These are phyloP conservation scores for Boletus smithii DNA, from an alignment of 1,284 basidiomycete species.

Conservation along the genomic window DNA sequence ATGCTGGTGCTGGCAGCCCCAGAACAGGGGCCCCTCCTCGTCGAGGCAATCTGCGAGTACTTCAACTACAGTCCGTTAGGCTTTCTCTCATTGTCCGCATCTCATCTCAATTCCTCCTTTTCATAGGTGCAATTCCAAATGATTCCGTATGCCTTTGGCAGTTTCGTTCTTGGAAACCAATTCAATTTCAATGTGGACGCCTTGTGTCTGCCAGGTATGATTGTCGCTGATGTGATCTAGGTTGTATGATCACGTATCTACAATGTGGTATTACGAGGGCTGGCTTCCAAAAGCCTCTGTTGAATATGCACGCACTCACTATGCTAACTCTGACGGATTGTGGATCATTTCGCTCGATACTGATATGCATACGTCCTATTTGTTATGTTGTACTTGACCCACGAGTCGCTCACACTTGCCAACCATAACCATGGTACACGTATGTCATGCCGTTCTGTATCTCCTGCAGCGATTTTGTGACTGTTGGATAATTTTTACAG, in stretches of 20 bases:
- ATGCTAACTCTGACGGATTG: constrained; percentile 68
- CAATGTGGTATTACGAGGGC: constrained; percentile 63
- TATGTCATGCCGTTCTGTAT: constrained; percentile 49
- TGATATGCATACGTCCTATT: constrained; percentile 51
- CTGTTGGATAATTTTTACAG: constrained; percentile 37
- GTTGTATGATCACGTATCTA: constrained; percentile 71
- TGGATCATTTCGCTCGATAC: constrained; percentile 76
- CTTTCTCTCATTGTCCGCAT: not conserved
- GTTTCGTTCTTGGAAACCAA: constrained; percentile 46
- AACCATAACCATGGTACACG: constrained; percentile 28
- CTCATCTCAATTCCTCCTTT: not conserved
- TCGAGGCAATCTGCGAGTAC: constrained; percentile 56
- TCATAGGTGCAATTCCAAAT: constrained; percentile 55
- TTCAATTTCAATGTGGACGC: constrained; percentile 55
- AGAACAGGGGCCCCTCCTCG: constrained; percentile 54
- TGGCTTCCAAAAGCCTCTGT: constrained; percentile 66
- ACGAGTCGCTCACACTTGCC: not conserved
- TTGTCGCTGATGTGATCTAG: constrained; percentile 33
- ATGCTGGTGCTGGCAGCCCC: constrained; percentile 62
- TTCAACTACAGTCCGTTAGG: constrained; percentile 42
- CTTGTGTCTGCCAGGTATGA: not conserved
- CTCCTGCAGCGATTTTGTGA: not conserved
- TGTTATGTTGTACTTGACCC: not conserved
- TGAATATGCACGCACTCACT: constrained; percentile 60
- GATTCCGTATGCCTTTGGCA: constrained; percentile 57